Evolutionary conservation across 169 alveolate genomes (phyloP).

Genomic region (Babesia ovis): DNA sequence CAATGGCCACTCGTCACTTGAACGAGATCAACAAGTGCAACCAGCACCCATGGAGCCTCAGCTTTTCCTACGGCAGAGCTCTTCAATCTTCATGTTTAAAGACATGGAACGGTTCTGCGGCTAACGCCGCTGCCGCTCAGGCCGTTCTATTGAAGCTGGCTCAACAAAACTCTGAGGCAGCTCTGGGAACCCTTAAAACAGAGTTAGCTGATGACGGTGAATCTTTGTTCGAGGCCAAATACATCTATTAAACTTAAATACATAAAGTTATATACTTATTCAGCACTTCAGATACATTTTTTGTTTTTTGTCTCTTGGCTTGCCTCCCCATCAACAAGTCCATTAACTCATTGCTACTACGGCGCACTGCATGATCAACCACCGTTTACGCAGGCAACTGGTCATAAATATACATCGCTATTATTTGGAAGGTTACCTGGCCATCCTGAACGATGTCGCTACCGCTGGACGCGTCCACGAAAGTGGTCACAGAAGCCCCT

Average conservation of each 20-base stretch:
- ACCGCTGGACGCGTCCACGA: conserved; percentile 27
- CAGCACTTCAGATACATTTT: not conserved
- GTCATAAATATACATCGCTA: not conserved
- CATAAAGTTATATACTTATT: not conserved
- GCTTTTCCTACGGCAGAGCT: conserved; percentile 99
- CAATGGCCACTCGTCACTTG: conserved; percentile 94
- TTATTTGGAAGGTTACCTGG: not conserved
- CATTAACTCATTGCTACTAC: not conserved
- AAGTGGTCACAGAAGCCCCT: conserved; percentile 13
- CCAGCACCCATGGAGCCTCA: conserved; percentile 91
- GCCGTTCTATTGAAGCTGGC: conserved; percentile 92
- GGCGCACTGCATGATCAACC: not conserved
- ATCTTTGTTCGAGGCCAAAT: conserved; percentile 51
- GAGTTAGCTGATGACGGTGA: conserved; percentile 71
- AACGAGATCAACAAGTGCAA: conserved; percentile 93
- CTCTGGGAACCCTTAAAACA: conserved; percentile 86
- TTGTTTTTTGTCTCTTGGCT: not conserved
- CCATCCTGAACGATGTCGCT: conserved; percentile 5
- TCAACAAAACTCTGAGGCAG: conserved; percentile 96
- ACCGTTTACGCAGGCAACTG: too few species aligned
- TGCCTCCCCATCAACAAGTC: not conserved
- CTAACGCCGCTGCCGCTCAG: conserved; percentile 94
- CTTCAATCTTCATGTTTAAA: conserved; percentile 93
- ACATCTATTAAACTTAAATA: conserved; percentile 23
- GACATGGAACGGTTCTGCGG: conserved; percentile 96